These are phyloP conservation scores for Neoboletus magnificus DNA, from an alignment of 768 basidiomycete genomes.

Conservation along the genomic window DNA sequence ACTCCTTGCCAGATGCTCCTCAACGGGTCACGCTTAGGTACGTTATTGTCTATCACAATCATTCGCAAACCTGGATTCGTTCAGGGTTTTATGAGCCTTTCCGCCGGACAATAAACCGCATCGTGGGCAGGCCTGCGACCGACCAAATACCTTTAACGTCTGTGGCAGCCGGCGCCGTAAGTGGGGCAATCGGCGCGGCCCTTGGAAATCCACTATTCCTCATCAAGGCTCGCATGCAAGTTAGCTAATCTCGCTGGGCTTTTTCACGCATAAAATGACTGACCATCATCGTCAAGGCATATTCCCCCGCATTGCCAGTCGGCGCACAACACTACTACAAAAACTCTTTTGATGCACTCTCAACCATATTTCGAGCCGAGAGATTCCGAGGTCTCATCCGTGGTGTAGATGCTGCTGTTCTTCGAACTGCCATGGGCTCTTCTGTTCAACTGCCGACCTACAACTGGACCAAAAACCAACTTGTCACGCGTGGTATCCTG, in stretches of 20 bases:
- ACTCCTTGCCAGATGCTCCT: slow-evolving; percentile 64
- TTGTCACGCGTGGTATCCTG: slow-evolving; percentile 65
- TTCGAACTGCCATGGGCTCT: slow-evolving; percentile 93
- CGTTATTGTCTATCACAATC: background rate
- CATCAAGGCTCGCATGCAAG: slow-evolving; percentile 98
- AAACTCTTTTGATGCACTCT: slow-evolving; percentile 75
- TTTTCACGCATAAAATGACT: background rate
- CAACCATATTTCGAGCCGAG: slow-evolving; percentile 76
- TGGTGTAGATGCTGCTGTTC: slow-evolving; percentile 89
- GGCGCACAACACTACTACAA: slow-evolving; percentile 94
- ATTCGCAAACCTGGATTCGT: slow-evolving; percentile 13
- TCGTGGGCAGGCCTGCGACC: slow-evolving; percentile 58
- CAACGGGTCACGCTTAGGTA: slow-evolving; percentile 88
- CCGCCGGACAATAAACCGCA: slow-evolving; percentile 62
- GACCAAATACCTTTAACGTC: slow-evolving; percentile 76
- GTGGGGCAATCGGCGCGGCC: slow-evolving; percentile 84
- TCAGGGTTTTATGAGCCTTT: slow-evolving; percentile 96
- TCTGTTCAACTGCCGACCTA: slow-evolving; percentile 96
- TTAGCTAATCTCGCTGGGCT: slow-evolving; percentile 19
- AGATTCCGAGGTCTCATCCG: slow-evolving; percentile 76
- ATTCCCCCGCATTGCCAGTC: slow-evolving; percentile 90
- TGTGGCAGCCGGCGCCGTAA: slow-evolving; percentile 80
- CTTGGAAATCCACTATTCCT: slow-evolving; percentile 91
- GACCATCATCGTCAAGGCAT: slow-evolving; percentile 55
- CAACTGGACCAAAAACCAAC: slow-evolving; percentile 83